Base-by-base conservation (phyloP, 805 yeast species). In the Saccharomycopsis amapae region DNA sequence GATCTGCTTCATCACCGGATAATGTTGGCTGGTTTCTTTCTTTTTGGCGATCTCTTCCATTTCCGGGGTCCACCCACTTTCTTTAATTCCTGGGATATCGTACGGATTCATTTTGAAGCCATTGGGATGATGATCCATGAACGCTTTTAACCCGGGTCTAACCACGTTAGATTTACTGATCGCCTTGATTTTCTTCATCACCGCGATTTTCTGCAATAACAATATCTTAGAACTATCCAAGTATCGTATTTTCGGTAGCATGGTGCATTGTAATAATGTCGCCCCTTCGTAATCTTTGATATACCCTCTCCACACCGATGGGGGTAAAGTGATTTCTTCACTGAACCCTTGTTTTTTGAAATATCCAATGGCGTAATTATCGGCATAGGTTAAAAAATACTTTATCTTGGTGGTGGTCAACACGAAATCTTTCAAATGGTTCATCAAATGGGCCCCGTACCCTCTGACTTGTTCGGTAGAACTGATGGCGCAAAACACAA, bases 251-350 rank as follows among this genome's bases (percentile, higher is more conserved):
- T 78, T 71, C 1, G 97, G 97, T 43, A 93, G 68, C 94, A 90
- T 89, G 1, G 90, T 67, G 61, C 98, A 93, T 66, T 93, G 97
- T 97, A 93, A 90, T 50, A 93, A 68, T 1, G 98, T 93, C 56
- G 97, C 98, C 22, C 99, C 99, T 66, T 93, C 99, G 64, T 93
- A 93, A 68, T 93, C 98, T 63, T 93, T 93, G 59, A 93, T 93
- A 63, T 93, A 93, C 2, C 99, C 99, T 93, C 87, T 86, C 99
- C 99, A 93, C 28, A 81, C 73, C 42, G 78, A 76, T 53, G 81
- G 83, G 31, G 90, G 93, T 46, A 93, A 72, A 5, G 96, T 75
- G 32, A 93, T 85, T 50, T 90, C 97, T 62, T 93, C 93, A 15
- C 97, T 89, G 64, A 93, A 93, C 1, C 99, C 99, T 65, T 93